Evolutionary conservation across 2,329 filamentous ascomycete species (phyloP).

Genomic region (Metarhizium humberi): DNA sequence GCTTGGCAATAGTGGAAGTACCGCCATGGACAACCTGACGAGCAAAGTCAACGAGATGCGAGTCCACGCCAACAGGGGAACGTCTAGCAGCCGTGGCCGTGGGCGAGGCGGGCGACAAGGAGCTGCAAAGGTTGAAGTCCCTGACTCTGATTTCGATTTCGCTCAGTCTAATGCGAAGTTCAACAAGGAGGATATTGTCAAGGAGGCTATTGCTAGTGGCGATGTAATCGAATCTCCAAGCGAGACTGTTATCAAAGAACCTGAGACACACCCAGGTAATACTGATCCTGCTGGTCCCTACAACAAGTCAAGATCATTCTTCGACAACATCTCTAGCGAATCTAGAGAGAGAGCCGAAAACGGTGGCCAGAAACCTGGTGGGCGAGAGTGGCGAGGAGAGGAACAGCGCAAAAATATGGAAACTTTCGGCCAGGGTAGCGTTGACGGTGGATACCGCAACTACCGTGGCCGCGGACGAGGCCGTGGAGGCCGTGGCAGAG

Average conservation of each 20-base stretch:
- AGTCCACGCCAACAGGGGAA: conserved; percentile 45
- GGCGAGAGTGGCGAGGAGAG: conserved; percentile 81
- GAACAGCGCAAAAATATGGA: conserved; percentile 95
- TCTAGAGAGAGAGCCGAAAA: conserved; percentile 78
- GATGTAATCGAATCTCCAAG: conserved; percentile 47
- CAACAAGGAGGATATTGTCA: conserved; percentile 52
- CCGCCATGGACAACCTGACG: conserved; percentile 59
- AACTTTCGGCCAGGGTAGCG: conserved; percentile 93
- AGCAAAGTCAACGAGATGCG: conserved; percentile 73
- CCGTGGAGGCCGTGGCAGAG: conserved; percentile 44
- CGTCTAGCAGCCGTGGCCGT: conserved; percentile 39
- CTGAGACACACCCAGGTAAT: conserved; percentile 28
- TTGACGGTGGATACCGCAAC: conserved; percentile 70
- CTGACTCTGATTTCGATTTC: conserved; percentile 88
- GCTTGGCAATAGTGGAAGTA: conserved; percentile 37
- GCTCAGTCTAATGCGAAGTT: conserved; percentile 44
- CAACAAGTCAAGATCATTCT: conserved; percentile 86
- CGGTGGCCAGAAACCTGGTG: conserved; percentile 57
- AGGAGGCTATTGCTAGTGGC: conserved; percentile 79
- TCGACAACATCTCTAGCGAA: conserved; percentile 96
- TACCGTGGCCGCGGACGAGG: conserved; percentile 75
- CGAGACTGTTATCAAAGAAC: conserved; percentile 25
- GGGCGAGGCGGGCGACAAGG: conserved; percentile 36
- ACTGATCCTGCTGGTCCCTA: conserved; percentile 50
- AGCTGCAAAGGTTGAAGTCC: conserved; percentile 71